Conservation (phyloP, 78 protist genomes). For the Dictyostelium purpureum region DNA sequence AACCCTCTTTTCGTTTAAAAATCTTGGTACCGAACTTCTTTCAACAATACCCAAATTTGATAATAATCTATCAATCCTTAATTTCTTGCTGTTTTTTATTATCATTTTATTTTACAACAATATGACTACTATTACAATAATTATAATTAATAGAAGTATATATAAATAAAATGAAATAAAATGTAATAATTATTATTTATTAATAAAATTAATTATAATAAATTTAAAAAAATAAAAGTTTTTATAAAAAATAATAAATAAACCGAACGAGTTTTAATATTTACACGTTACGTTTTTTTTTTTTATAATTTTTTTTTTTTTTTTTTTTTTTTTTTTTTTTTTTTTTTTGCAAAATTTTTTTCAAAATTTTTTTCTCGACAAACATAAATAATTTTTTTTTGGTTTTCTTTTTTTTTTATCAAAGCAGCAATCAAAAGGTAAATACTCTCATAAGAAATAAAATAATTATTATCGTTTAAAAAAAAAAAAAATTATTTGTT, state of each 20-base stretch:
- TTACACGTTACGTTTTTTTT: too few species aligned
- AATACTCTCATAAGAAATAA: not conserved
- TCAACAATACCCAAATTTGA: slow-evolving; percentile 48
- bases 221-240: too few species aligned
- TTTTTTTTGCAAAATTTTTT: not conserved
- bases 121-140: not conserved
- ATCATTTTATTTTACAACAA: not conserved
- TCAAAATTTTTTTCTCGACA: not conserved
- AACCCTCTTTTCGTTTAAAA: slow-evolving; percentile 5
- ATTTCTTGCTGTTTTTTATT: not conserved
- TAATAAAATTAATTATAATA: too few species aligned
- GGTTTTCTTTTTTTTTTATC: not conserved
- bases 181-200: too few species aligned
- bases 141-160: too few species aligned
- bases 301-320: not conserved
- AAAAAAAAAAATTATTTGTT: not conserved
- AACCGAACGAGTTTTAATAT: too few species aligned
- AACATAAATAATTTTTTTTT: not conserved
- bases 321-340: not conserved
- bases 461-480: not conserved
- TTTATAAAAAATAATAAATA: too few species aligned
- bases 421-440: not conserved
- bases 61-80: slow-evolving; percentile 55
- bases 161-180: too few species aligned
- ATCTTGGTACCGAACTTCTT: slow-evolving; percentile 28